Evolutionary conservation across 2,329 filamentous ascomycete genomes (phyloP).

Genomic region (Colletotrichum eleusines): DNA sequence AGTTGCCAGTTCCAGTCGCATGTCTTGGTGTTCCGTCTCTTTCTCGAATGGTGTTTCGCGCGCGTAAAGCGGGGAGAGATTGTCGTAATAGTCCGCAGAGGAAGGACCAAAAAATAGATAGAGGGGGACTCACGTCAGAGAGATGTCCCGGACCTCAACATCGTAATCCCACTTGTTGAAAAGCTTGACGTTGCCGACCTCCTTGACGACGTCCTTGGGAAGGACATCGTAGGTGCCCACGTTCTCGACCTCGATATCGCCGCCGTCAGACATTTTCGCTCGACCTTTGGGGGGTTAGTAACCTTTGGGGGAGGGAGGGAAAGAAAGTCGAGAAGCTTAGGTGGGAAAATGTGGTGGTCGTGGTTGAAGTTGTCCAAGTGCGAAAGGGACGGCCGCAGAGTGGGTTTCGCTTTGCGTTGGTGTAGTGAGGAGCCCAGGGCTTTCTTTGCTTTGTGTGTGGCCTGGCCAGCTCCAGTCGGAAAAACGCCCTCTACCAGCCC

Average conservation of each 20-base stretch:
- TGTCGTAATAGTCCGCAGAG: background rate
- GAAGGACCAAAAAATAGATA: conserved; percentile 3
- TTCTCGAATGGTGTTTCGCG: conserved; percentile 39
- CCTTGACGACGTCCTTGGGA: conserved; percentile 90
- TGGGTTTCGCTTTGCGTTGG: conserved; percentile 37
- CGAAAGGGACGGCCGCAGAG: conserved; percentile 29
- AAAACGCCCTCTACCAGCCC: conserved; percentile 27
- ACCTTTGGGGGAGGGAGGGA: conserved; percentile 29
- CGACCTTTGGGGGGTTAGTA: conserved; percentile 41
- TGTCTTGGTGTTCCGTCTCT: conserved; percentile 33
- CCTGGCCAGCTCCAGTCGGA: conserved; percentile 4
- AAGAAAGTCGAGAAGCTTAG: conserved; percentile 35
- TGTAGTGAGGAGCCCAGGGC: conserved; percentile 14
- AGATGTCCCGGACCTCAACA: conserved; percentile 99
- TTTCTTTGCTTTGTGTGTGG: no score
- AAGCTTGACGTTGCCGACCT: conserved; percentile 94
- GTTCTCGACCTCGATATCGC: conserved; percentile 93
- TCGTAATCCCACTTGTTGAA: conserved; percentile 99
- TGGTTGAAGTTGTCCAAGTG: conserved; percentile 42
- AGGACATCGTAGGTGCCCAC: conserved; percentile 82
- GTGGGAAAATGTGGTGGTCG: conserved; percentile 43
- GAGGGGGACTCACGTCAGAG: conserved; percentile 79
- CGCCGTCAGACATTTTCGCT: conserved; percentile 89
- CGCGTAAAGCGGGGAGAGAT: background rate
- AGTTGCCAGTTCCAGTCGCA: conserved; percentile 33